Percentiles rank a stretch among this genome's conserved stretches.
phyloP scores from a whole-genome alignment of 179 eudicot species.

The Patellifolia procumbens region DNA sequence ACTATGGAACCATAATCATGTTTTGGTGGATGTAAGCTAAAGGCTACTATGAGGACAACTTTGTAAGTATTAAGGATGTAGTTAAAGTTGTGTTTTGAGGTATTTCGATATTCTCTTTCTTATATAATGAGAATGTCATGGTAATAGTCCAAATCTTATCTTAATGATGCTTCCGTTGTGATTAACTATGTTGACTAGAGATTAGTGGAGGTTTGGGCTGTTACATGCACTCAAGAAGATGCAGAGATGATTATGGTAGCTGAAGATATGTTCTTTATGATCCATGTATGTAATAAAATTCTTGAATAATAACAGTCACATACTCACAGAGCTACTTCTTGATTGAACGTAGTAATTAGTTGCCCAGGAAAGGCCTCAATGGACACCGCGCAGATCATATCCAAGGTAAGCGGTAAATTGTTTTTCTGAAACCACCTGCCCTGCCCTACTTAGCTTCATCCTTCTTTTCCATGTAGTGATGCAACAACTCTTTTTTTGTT shows the following conservation, averaged over 20 bases:
- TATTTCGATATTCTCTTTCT: too few relatives aligned
- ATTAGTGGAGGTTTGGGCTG: too few relatives aligned
- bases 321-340: conserved; percentile 93
- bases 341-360: conserved; percentile 69
- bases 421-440: background rate
- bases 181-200: too few relatives aligned
- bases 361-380: conserved; percentile 62
- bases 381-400: conserved; percentile 67
- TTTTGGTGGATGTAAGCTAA: too few relatives aligned
- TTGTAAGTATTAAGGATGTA: too few relatives aligned
- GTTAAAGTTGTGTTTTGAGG: too few relatives aligned
- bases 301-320: conserved; percentile 59
- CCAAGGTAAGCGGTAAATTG: conserved; percentile 51
- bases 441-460: background rate
- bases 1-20: too few relatives aligned
- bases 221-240: background rate
- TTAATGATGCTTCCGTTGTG: too few relatives aligned
- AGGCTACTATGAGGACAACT: too few relatives aligned
- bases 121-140: too few relatives aligned
- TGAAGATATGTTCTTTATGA: background rate
- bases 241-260: background rate
- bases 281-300: conserved; percentile 12
- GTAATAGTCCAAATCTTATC: too few relatives aligned
- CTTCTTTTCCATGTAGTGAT: background rate
- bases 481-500: too few relatives aligned